Evolutionary conservation across 495 filamentous ascomycete genomes (phyloP), one percentile per base, ranked within the genome.

Genomic region (Podospora sp.): DNA sequence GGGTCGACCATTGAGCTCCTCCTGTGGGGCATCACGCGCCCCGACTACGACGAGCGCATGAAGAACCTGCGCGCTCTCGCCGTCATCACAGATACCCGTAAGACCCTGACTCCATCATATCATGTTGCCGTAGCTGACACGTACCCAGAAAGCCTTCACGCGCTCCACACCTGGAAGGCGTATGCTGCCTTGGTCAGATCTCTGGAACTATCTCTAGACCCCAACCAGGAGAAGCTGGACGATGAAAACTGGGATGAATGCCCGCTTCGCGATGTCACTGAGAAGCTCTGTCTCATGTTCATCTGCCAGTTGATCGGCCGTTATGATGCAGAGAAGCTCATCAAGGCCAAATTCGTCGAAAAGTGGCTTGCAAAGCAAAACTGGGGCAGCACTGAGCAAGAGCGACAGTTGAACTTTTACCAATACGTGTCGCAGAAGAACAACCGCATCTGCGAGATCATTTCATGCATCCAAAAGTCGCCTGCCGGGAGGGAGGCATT

Each of bases 321-420:
- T 56, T 79, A 74, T 56, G 80, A 76, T 21, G 67, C 75, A 26
- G 75, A 78, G 26, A 79, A 76, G 55, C 64, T 86, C 9, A 66
- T 87, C 57, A 78, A 81, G 60, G 78, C 82, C 50, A 75, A 77
- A 25, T 85, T 88, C 65, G 78, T 88, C 20, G 80, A 84, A 60
- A 83, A 80, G 59, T 88, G 85, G 85, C 76, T 88, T 6, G 81
- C 77, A 25, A 84, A 80, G 68, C 84, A 88, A 59, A 82, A 81
- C 18, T 86, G 85, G 83, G 85, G 85, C 6, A 67, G 71, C 22
- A 78, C 70, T 0, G 75, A 79, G 8, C 75, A 79, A 46, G 79
- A 81, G 63, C 76, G 80, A 26, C 76, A 74, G 33, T 72, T 69
- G 8, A 87, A 85, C 62, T 85, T 86, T 65, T 57, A 62, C 20